phyloP scores from a whole-genome alignment of 2,329 filamentous ascomycete species.

The Beauveria sp. region DNA sequence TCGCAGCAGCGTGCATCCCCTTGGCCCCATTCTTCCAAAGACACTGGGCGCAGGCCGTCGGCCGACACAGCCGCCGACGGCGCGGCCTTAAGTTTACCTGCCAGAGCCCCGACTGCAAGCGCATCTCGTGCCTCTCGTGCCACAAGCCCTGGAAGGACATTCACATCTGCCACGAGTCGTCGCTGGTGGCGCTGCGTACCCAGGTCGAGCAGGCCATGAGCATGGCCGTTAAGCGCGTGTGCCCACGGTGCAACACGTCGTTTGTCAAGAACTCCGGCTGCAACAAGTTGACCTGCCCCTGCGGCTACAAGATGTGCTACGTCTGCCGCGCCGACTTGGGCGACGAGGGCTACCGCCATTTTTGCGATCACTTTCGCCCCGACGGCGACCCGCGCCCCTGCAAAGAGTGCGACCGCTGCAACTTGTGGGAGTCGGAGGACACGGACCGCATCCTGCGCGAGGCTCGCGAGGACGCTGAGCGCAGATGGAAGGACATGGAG shows the following conservation, averaged over 20 bases:
- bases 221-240: constrained; percentile 88
- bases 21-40: constrained; percentile 33
- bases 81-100: constrained; percentile 75
- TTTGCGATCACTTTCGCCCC: constrained; percentile 90
- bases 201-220: constrained; percentile 92
- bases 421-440: constrained; percentile 71
- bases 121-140: constrained; percentile 74
- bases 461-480: constrained; percentile 65
- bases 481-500: constrained; percentile 61
- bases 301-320: constrained; percentile 98
- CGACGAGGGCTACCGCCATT: constrained; percentile 80
- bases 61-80: constrained; percentile 60
- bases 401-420: constrained; percentile 71
- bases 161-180: constrained; percentile 83
- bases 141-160: constrained; percentile 78
- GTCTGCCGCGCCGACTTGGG: constrained; percentile 75
- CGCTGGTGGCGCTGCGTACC: constrained; percentile 72
- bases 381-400: constrained; percentile 67
- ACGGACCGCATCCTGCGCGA: constrained; percentile 58
- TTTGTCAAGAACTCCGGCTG: constrained; percentile 93
- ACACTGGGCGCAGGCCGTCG: constrained; percentile 53
- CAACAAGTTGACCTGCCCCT: constrained; percentile 94
- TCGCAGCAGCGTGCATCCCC: constrained; percentile 35
- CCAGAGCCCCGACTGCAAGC: constrained; percentile 58
- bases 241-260: constrained; percentile 80